phyloP scores from a whole-genome alignment of 345 rosid species.

The Salix koriyanagi region DNA sequence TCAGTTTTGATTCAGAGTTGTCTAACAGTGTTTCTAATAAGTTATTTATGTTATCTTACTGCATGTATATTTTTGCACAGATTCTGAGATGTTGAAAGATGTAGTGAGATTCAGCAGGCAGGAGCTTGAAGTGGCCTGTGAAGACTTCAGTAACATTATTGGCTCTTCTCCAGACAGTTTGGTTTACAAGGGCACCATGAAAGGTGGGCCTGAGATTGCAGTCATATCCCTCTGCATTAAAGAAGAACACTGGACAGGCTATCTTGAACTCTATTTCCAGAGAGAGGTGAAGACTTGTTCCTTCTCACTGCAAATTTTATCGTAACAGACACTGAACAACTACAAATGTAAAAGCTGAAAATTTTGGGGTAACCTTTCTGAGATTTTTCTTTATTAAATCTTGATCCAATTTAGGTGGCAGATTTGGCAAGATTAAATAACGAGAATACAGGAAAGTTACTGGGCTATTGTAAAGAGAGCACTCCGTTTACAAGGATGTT shows the following conservation, averaged over 20 bases:
- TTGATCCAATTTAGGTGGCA: conserved; percentile 62
- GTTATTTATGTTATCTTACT: not conserved
- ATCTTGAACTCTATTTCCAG: conserved; percentile 89
- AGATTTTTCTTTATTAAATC: conserved; percentile 10
- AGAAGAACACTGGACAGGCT: conserved; percentile 91
- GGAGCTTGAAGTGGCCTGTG: conserved; percentile 97
- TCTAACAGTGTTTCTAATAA: not conserved
- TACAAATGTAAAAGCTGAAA: not conserved
- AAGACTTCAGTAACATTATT: conserved; percentile 97
- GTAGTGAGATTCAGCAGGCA: conserved; percentile 78
- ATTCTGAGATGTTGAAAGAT: conserved; percentile 78
- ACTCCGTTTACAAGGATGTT: conserved; percentile 87
- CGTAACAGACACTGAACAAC: not conserved
- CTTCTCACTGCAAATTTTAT: not conserved
- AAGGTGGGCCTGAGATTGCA: conserved; percentile 92
- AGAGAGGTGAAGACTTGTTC: conserved; percentile 59
- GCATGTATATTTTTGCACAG: conserved; percentile 31
- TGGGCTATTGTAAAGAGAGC: conserved; percentile 86
- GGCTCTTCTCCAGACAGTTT: conserved; percentile 91
- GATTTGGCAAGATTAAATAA: conserved; percentile 90
- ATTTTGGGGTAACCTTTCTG: conserved; percentile 5
- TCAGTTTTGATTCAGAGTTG: not conserved
- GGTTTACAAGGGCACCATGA: conserved; percentile 87
- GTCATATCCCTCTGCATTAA: conserved; percentile 83
- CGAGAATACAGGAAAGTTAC: conserved; percentile 69